Conservation (phyloP, 176 grass and related monocot genomes). For the Oryza longistaminata region DNA sequence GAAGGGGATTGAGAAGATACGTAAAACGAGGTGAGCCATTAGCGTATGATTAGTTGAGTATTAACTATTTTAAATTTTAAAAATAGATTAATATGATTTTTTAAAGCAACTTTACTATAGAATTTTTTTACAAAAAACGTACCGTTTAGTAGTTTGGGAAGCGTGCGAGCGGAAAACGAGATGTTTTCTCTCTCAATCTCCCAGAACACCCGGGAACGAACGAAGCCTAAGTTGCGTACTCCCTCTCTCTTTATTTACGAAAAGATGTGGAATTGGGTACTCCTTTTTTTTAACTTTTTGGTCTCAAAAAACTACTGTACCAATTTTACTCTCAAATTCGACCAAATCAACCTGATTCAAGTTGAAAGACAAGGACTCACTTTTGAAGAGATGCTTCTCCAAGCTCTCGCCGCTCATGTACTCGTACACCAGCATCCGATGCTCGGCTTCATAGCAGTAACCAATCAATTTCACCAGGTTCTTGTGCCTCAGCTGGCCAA, state of each 20-base stretch:
- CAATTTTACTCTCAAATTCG: neutral
- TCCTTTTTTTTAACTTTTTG: constrained; percentile 18
- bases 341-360: neutral
- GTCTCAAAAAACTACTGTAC: neutral
- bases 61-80: too few species aligned
- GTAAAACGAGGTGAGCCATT: too few species aligned
- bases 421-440: constrained; percentile 90
- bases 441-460: constrained; percentile 77
- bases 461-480: constrained; percentile 82
- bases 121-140: too few species aligned
- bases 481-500: constrained; percentile 77
- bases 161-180: too few species aligned
- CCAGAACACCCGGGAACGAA: too few species aligned
- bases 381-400: constrained; percentile 87
- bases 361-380: constrained; percentile 49
- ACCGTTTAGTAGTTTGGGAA: too few species aligned
- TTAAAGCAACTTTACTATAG: too few species aligned
- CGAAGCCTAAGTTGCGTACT: neutral
- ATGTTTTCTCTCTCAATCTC: too few species aligned
- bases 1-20: too few species aligned
- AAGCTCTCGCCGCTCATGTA: constrained; percentile 74
- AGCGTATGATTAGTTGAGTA: too few species aligned
- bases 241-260: neutral
- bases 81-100: too few species aligned
- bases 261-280: neutral